Evolutionary conservation across 2,329 filamentous ascomycete genomes (phyloP), one percentile per base, ranked within the genome.

Genomic region (Exserohilum turcica): DNA sequence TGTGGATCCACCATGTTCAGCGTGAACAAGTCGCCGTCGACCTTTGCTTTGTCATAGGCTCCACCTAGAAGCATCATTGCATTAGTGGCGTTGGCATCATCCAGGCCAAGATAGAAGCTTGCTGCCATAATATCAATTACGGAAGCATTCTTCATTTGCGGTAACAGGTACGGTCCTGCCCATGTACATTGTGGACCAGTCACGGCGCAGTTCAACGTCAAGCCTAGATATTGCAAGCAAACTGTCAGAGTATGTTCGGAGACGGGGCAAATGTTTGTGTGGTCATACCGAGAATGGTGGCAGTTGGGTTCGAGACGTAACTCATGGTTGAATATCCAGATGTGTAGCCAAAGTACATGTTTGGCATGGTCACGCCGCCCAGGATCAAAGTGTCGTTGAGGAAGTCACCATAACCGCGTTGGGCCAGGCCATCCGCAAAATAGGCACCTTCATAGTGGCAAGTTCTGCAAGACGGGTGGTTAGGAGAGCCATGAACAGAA

Each of bases 341-440:
- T 15, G 38, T 40, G 38, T 40, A 40, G n/a, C 38, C 38, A 15
- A 40, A 40, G 24, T 40, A 29, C 24, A 40, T 40, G n/a, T 29
- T 27, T 6, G 38, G 38, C 24, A 40, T 18, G n/a, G 38, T 40
- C 9, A 40, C 38, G 18, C 38, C 38, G n/a, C 38, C 38, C 24
- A 40, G n/a, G n/a, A 40, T 8, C 24, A 40, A 40, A n/a, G 38
- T 40, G 38, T 40, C 38, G 16, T 40, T 40, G 38, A 40, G 38
- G 12, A 16, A 40, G 9, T 40, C 38, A 6, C 38, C 38, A 8
- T 6, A 3, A 2, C 38, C 38, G 16, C 4, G 10, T 7, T 13
- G 9, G 7, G 5, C 5, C n/a, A 40, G 15, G 8, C 21, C 38
- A 28, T 40, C 38, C 4, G 15, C 6, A 13, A 40, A 40, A 1